Evolutionary conservation across 2,329 filamentous ascomycete genomes (phyloP).

Genomic region (Fusarium sp.): DNA sequence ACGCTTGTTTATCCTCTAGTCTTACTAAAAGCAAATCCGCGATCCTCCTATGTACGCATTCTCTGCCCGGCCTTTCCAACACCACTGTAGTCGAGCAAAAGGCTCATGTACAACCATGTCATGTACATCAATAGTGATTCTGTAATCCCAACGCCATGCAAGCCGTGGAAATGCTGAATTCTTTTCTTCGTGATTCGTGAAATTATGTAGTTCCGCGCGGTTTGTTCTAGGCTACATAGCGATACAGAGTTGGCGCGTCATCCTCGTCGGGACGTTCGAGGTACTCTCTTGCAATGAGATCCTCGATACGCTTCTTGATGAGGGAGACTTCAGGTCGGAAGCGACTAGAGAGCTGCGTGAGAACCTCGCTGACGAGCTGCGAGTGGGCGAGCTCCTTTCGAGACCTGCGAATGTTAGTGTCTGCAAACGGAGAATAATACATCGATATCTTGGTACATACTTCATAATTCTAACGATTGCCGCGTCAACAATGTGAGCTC

Average conservation of each 20-base stretch:
- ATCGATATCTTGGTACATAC: slow-evolving; percentile 65
- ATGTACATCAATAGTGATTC: slow-evolving; percentile 37
- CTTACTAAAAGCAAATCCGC: not conserved
- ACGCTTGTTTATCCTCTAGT: not conserved
- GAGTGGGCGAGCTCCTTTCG: slow-evolving; percentile 80
- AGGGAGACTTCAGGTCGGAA: slow-evolving; percentile 84
- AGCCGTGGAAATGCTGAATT: slow-evolving; percentile 27
- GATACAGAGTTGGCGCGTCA: slow-evolving; percentile 74
- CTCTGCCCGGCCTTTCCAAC: slow-evolving; percentile 40
- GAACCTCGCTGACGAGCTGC: slow-evolving; percentile 79
- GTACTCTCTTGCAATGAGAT: slow-evolving; percentile 82
- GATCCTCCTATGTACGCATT: not conserved
- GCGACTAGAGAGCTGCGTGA: slow-evolving; percentile 75
- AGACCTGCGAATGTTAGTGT: slow-evolving; percentile 65
- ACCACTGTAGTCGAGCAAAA: slow-evolving; percentile 19
- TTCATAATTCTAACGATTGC: slow-evolving; percentile 89
- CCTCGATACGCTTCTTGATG: slow-evolving; percentile 87
- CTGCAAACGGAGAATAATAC: not conserved
- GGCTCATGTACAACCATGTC: slow-evolving; percentile 21
- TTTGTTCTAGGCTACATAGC: slow-evolving; percentile 74
- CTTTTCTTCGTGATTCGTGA: slow-evolving; percentile 47
- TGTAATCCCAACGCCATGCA: slow-evolving; percentile 45
- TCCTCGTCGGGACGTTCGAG: slow-evolving; percentile 79
- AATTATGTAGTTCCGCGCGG: slow-evolving; percentile 13
- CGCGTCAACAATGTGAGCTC: slow-evolving; percentile 80